phyloP scores from a whole-genome alignment of 208 protist species.

The Leptomonas pyrrhocoris region DNA sequence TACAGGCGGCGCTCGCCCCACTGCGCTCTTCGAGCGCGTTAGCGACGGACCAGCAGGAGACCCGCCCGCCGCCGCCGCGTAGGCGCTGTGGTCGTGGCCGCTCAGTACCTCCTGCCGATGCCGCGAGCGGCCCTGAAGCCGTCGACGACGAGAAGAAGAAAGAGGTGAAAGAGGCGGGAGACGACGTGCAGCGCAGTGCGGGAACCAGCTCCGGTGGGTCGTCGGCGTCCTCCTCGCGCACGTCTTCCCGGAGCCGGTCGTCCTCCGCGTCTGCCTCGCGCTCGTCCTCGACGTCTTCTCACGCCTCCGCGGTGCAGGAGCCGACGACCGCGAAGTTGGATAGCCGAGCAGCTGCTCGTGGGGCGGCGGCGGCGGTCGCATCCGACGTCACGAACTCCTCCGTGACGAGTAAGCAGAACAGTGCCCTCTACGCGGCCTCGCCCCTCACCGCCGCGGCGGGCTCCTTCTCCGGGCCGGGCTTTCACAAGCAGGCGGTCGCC shows the following conservation, averaged over 20 bases:
- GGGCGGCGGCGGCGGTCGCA: neutral
- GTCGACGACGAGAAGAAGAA: neutral
- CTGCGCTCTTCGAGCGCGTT: neutral
- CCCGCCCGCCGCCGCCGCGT: neutral
- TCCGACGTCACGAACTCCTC: constrained; percentile 25
- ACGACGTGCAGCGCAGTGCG: neutral
- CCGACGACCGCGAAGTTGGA: neutral
- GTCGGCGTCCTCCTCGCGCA: constrained; percentile 13
- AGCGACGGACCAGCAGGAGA: constrained; percentile 1
- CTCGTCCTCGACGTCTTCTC: neutral
- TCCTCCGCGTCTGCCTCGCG: constrained; percentile 12
- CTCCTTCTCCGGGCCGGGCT: constrained; percentile 3
- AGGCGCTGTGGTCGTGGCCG: neutral
- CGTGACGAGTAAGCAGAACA: constrained; percentile 21
- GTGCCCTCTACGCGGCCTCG: constrained; percentile 7
- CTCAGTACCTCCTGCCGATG: neutral
- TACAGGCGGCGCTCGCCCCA: neutral
- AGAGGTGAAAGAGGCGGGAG: neutral
- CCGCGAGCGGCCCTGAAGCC: neutral
- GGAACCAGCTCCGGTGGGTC: constrained; percentile 5
- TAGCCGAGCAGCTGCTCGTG: neutral
- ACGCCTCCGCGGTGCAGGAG: neutral
- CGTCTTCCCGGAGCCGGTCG: constrained; percentile 21
- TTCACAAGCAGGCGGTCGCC: neutral
- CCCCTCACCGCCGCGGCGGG: neutral